Evolutionary conservation across 2,329 filamentous ascomycete genomes (phyloP), one percentile per base, ranked within the genome.

Genomic region (Rhynchosporium agropyri): DNA sequence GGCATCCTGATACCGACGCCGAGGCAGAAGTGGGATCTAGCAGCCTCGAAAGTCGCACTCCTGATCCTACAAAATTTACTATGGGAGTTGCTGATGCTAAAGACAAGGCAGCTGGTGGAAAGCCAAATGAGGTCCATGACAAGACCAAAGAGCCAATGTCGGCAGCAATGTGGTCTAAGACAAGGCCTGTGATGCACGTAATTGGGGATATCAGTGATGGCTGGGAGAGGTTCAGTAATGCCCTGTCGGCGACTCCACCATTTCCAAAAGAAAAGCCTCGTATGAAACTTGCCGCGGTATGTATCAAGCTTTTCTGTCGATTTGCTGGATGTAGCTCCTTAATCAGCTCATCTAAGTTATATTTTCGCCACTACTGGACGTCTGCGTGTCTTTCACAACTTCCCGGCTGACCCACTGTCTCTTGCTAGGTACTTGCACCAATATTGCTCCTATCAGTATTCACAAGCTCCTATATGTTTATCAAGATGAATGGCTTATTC

Each of bases 61-160:
- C 88, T 1, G 88, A 89, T 73, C 84, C 84, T 1, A 85, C 83
- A 6, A 78, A 81, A 29, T 74, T 87, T 8, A 83, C 82, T n/a
- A 74, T 79, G 12, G 75, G 77, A 42, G 81, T 83, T 9, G 81
- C 81, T 15, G 79, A 84, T 72, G 83, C 85, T 28, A 73, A 74
- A 54, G 77, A 79, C 10, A 79, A 79, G 20, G 80, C 81, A 5
- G 70, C 76, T 59, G 89, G 88, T 1, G 77, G 76, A 0, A 78
- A 81, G 7, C 76, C 83, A 0, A 74, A 75, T 9, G 73, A 79
- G 0, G 76, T 82, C 9, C 83, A 91, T 62, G 89, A 94, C 76
- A 91, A 91, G 75, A 90, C 90, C 4, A 92, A 91, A 74, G 83
- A 89, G 33, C 90, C 90, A 0, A 88, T 94, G 76, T 88, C 90